These are phyloP conservation scores for Dendryphion nanum DNA, from an alignment of 2,329 filamentous ascomycete species.

Conservation along the genomic window DNA sequence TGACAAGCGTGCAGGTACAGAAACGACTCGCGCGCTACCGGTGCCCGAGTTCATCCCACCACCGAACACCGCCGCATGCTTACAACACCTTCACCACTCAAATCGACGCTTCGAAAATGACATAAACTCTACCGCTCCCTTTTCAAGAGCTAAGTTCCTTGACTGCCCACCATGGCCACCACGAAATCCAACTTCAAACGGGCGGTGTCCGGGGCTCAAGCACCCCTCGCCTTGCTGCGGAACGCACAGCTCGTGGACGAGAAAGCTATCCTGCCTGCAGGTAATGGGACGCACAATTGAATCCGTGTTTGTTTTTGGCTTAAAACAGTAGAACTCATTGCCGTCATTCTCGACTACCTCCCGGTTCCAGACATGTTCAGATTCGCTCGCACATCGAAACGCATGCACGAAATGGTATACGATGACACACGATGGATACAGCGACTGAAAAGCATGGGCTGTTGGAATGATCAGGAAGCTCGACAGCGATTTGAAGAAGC, in stretches of 20 bases:
- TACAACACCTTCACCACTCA: no score
- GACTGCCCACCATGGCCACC: conserved; percentile 21
- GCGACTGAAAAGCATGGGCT: conserved; percentile 78
- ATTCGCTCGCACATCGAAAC: conserved; percentile 79
- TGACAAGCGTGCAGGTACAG: no score
- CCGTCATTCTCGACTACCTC: conserved; percentile 84
- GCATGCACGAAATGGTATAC: conserved; percentile 97
- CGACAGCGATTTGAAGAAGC: conserved; percentile 75
- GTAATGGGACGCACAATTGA: conserved; percentile 48
- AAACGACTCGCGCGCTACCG: no score
- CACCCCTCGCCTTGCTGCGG: conserved; percentile 73
- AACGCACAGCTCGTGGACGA: conserved; percentile 76
- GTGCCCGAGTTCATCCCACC: no score
- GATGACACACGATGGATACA: conserved; percentile 96
- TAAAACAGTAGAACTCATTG: conserved; percentile 72
- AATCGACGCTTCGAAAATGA: no score
- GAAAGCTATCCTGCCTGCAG: conserved; percentile 78
- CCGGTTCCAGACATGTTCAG: conserved; percentile 80
- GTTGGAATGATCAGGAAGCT: conserved; percentile 89
- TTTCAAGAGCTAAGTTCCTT: no score
- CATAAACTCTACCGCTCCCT: no score
- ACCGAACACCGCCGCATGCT: no score
- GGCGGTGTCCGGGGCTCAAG: conserved; percentile 31
- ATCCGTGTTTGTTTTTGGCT: no score
- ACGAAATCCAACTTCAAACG: conserved; percentile 53